Percentiles rank a stretch among this genome's conserved stretches.
Evolutionary conservation across 2,329 filamentous ascomycete species (phyloP).

Genomic region (Alternaria postmessia): DNA sequence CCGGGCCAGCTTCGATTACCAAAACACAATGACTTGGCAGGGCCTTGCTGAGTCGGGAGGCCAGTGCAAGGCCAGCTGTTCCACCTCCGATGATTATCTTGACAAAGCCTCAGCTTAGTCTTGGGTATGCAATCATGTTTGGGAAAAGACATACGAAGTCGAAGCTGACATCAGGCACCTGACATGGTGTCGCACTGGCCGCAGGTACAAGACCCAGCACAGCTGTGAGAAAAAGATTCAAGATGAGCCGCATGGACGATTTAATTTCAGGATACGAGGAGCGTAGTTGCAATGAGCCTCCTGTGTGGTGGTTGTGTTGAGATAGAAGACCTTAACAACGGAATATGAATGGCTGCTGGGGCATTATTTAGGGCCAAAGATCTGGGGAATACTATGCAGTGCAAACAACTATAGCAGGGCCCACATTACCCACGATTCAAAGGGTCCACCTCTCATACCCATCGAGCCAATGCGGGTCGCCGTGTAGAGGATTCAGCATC

Average conservation of each 20-base stretch:
- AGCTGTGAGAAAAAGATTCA: background rate
- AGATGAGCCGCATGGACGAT: background rate
- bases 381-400: background rate
- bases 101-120: background rate
- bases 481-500: background rate
- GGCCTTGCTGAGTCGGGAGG: constrained; percentile 38
- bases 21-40: constrained; percentile 25
- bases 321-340: background rate
- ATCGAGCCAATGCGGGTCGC: background rate
- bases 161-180: background rate
- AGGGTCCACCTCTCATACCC: background rate
- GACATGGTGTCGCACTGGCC: background rate
- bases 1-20: constrained; percentile 35
- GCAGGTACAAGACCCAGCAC: background rate
- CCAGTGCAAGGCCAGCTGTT: constrained; percentile 32
- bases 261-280: background rate
- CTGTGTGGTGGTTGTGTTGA: background rate
- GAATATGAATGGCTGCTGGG: background rate
- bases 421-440: background rate
- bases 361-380: background rate
- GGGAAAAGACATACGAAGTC: constrained; percentile 8
- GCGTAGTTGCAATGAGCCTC: background rate
- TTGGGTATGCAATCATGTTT: background rate
- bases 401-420: background rate
- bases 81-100: constrained; percentile 28